Evolutionary conservation across 345 rosid genomes (phyloP), one percentile per base, ranked within the genome.

Genomic region (Turnera subulata): DNA sequence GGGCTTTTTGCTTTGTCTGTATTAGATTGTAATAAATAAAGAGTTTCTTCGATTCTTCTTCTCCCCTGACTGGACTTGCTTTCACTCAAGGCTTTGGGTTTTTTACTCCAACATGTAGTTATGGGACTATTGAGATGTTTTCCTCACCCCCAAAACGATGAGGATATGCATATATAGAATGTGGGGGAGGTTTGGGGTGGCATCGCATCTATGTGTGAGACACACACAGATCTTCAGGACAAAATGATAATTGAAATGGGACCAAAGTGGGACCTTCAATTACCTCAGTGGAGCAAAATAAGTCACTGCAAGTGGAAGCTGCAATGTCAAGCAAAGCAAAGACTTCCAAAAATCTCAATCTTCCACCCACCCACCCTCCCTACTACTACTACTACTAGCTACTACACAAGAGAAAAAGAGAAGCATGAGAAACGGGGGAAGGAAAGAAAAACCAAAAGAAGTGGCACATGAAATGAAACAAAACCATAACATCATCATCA

Each of bases 301-400:
- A 59, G 73, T 56, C 69, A 64, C 46, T 51, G 44, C 39, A 51
- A 71, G 79, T 77, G 84, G 83, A 77, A 72, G 76, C 68, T 81
- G 79, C 73, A 66, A 63, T 76, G 69, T 63, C 70, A 78, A 78
- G 83, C 81, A 78, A 81, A 73, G 75, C 62, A 45, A 59, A 24
- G 13, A 59, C 52, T 26, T 42, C 45, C 63, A 66, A 48, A 70
- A 51, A 70, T 65, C 79, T 18, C 53, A 13, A 66, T 77, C 66
- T 56, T 56, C 24, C 69, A 69, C 74, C 80, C 53, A 72, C 77
- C 77, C 64, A 66, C 74, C 26, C 55, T 69, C 43, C 65, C 24
- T 52, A 45, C 18, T 10, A n/a, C n/a, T n/a, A n/a, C n/a, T n/a
- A n/a, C n/a, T n/a, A n/a, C n/a, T n/a, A n/a, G n/a, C n/a, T n/a